These are phyloP conservation scores for Cordia subcordata DNA, from an alignment of 257 asterid genomes.

Conservation along the genomic window DNA sequence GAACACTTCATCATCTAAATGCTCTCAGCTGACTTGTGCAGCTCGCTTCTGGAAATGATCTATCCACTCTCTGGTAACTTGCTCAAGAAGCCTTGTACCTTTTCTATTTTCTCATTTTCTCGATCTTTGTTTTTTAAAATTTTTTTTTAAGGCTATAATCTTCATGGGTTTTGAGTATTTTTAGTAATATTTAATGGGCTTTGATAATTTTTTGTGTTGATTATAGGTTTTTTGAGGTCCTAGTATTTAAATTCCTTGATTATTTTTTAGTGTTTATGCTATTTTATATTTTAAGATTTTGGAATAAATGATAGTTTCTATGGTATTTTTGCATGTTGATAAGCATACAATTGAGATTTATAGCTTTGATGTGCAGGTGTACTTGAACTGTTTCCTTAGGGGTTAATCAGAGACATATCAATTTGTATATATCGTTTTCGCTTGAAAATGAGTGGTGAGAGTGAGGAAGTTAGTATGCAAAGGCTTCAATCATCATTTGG, in stretches of 20 bases:
- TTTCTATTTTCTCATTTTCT: too few relatives aligned
- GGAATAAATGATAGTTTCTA: background rate
- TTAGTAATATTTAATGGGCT: background rate
- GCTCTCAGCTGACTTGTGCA: background rate
- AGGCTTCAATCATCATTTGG: conserved; percentile 75
- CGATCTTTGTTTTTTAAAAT: background rate
- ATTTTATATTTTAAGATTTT: conserved; percentile 3
- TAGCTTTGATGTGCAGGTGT: background rate
- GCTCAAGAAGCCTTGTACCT: too few relatives aligned
- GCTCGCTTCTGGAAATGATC: too few relatives aligned
- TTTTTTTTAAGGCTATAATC: too few relatives aligned
- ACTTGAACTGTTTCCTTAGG: conserved; percentile 1
- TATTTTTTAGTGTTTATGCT: background rate
- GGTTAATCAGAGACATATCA: background rate
- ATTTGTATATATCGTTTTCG: too few relatives aligned
- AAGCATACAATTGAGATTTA: conserved; percentile 10
- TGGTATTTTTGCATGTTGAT: background rate
- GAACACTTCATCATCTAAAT: background rate
- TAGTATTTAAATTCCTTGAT: too few relatives aligned
- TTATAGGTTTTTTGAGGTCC: too few relatives aligned
- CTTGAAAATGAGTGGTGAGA: conserved; percentile 51
- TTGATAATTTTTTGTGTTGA: conserved; percentile 2
- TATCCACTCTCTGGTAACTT: too few relatives aligned
- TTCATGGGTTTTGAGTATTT: background rate
- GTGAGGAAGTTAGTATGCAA: conserved; percentile 55